A percentile compares a stretch with the other conserved stretches of the same genome.
These are phyloP conservation scores for Leucocoprinus sp. DNA, from an alignment of 768 basidiomycete species.

Conservation along the genomic window DNA sequence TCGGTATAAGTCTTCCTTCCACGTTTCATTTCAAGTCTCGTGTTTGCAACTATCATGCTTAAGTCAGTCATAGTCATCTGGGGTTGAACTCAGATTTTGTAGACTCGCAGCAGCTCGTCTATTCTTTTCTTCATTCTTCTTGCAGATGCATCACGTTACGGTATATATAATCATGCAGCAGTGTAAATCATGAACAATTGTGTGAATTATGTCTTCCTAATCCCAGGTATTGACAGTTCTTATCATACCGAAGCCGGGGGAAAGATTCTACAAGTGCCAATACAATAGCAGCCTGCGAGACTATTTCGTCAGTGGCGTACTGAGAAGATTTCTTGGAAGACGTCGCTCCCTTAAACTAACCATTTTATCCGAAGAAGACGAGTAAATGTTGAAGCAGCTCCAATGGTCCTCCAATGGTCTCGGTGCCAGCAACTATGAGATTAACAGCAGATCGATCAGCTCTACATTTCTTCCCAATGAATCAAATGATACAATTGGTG, in stretches of 20 bases:
- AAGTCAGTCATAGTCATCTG: too few relatives aligned
- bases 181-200: too few relatives aligned
- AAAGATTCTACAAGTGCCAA: slow-evolving; percentile 3
- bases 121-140: too few relatives aligned
- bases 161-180: not conserved
- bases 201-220: not conserved
- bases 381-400: too few relatives aligned
- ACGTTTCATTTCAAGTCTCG: too few relatives aligned
- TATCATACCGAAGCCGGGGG: not conserved
- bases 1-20: too few relatives aligned
- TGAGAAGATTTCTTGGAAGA: slow-evolving; percentile 22
- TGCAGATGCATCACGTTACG: not conserved
- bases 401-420: slow-evolving; percentile 18
- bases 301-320: slow-evolving; percentile 20
- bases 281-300: slow-evolving; percentile 18
- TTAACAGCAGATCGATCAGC: slow-evolving; percentile 14
- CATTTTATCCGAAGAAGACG: not conserved
- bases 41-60: too few relatives aligned
- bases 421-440: slow-evolving; percentile 22
- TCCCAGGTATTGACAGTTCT: not conserved
- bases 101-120: too few relatives aligned
- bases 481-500: slow-evolving; percentile 25
- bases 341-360: slow-evolving; percentile 19
- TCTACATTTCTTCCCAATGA: slow-evolving; percentile 23
- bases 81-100: too few relatives aligned